Evolutionary conservation across 108 stramenopile species (phyloP), one percentile per base, ranked within the genome.

Genomic region (Cyclotella cryptica): DNA sequence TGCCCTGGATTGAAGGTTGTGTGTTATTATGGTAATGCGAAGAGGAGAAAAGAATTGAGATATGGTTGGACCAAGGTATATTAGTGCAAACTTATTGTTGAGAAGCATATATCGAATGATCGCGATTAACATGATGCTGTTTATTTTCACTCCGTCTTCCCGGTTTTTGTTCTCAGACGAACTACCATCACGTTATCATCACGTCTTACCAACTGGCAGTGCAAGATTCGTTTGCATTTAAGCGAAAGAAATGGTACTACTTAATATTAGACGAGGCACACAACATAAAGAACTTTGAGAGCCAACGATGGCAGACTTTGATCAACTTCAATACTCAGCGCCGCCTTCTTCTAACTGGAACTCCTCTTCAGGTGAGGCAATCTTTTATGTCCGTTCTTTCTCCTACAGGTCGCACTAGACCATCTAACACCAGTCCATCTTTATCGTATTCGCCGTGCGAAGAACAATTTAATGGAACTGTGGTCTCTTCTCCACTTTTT

Each of bases 281-380:
- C 74, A 97, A 98, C 83, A 99, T 99, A 80, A 99, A 99, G 78
- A 99, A 99, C 75, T 99, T 98, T 81, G 92, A 98, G 75, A 90
- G 89, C 67, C 97, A 98, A 80, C 85, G 98, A 11, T 99, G 99
- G 99, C 98, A 99, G 63, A 99, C 99, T n/a, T 88, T 99, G 42
- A 88, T 99, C 43, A 96, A 90, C 47, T 98, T 98, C 81, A 97
- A 98, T 71, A 93, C 97, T 0, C 97, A 96, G 61, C 90, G 99
- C 28, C 80, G 99, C 22, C 89, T 99, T 13, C 87, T 99, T 6
- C 85, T 99, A 44, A 95, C 97, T 35, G 97, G 97, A 15, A 98
- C 97, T 29, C 97, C 97, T 5, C 79, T 97, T 17, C 96, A 92
- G 79, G 84, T 80, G 54, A 81, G 84, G n/a, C 41, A 58, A 27